Conservation (phyloP, 306 rosid species). For the Cucumis hystrix region DNA sequence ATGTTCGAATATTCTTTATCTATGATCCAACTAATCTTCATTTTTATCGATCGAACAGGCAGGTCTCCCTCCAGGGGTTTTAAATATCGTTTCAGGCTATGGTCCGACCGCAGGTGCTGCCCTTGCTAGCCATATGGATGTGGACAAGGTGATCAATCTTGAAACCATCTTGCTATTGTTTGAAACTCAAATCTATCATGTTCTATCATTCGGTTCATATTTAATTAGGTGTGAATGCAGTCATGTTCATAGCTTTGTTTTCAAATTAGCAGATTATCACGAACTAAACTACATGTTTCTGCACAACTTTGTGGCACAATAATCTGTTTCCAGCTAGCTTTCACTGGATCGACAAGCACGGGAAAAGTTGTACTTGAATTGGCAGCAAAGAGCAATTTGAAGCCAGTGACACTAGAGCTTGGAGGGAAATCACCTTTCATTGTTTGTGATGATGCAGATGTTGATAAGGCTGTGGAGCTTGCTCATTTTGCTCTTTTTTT, state of each 20-base stretch:
- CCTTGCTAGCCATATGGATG: slow-evolving; percentile 90
- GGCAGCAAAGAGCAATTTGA: slow-evolving; percentile 85
- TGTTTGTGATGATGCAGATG: slow-evolving; percentile 68
- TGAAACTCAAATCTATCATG: neutral
- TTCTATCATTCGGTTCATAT: neutral
- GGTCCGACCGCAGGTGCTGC: slow-evolving; percentile 91
- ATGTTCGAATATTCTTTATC: neutral
- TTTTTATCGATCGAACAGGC: slow-evolving; percentile 36
- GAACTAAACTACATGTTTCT: neutral
- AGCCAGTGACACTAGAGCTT: slow-evolving; percentile 81
- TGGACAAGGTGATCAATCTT: slow-evolving; percentile 61
- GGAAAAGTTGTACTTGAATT: slow-evolving; percentile 60
- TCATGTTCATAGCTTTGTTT: neutral
- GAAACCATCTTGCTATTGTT: neutral
- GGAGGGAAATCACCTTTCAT: slow-evolving; percentile 98
- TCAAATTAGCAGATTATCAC: neutral
- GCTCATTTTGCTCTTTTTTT: slow-evolving; percentile 91
- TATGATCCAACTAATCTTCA: neutral
- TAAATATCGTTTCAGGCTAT: slow-evolving; percentile 71
- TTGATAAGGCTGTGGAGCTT: slow-evolving; percentile 67
- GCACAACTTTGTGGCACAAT: neutral
- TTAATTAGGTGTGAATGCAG: neutral
- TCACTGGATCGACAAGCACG: slow-evolving; percentile 76
- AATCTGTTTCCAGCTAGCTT: slow-evolving; percentile 48
- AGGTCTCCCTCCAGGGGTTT: slow-evolving; percentile 91